Percentiles rank a stretch among this genome's conserved stretches.
These are phyloP conservation scores for Fraxinus pennsylvanica DNA, from an alignment of 257 asterid genomes.

Conservation along the genomic window DNA sequence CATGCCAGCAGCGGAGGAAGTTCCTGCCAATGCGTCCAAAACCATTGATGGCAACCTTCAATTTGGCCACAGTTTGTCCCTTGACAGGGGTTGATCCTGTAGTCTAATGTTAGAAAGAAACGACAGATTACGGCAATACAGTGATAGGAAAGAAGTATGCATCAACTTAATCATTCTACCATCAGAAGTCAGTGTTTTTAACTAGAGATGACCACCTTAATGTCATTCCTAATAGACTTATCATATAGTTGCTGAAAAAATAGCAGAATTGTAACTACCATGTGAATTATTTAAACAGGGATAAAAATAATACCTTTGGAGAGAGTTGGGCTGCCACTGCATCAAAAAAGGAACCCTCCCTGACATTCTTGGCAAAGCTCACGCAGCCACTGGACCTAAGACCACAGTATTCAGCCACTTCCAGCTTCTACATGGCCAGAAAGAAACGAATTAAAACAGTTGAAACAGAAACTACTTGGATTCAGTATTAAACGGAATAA, in stretches of 20 bases:
- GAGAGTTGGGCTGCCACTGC: conserved; percentile 69
- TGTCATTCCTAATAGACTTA: background rate
- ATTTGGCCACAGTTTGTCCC: conserved; percentile 76
- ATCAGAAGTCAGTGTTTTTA: background rate
- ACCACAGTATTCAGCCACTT: conserved; percentile 69
- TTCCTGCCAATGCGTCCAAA: conserved; percentile 93
- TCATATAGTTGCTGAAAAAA: background rate
- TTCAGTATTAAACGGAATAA: too few species aligned
- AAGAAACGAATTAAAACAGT: conserved; percentile 12
- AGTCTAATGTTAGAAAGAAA: conserved; percentile 36
- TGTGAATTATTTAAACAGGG: background rate
- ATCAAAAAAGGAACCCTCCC: conserved; percentile 66
- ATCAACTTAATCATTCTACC: background rate
- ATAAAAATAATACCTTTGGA: conserved; percentile 44
- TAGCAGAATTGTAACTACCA: background rate
- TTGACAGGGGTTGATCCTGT: conserved; percentile 59
- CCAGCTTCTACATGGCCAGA: conserved; percentile 50
- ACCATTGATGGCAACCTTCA: conserved; percentile 91
- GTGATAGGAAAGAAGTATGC: background rate
- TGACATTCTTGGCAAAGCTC: conserved; percentile 47
- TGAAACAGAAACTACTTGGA: background rate
- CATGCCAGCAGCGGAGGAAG: conserved; percentile 97
- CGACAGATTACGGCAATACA: background rate
- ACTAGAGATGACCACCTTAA: background rate
- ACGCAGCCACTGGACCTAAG: conserved; percentile 61